Evolutionary conservation across 345 rosid species (phyloP).

Genomic region (Ceriops zippeliana): DNA sequence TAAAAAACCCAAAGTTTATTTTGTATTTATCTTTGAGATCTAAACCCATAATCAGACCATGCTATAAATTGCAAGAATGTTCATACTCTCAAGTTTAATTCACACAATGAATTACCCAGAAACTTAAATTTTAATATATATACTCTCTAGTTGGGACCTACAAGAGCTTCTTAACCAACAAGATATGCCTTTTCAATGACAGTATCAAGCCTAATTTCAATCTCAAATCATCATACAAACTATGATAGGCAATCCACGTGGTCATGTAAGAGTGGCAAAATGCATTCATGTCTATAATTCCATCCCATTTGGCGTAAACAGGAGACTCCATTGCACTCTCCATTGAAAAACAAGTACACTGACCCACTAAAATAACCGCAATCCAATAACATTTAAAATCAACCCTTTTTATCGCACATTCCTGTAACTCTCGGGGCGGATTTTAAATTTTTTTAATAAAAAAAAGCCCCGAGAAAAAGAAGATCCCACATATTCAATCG

Average conservation of each 20-base stretch:
- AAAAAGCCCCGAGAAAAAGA: too few species aligned
- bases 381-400: neutral
- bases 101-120: neutral
- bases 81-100: neutral
- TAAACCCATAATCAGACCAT: constrained; percentile 3
- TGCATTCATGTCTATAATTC: too few species aligned
- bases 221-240: neutral
- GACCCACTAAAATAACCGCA: neutral
- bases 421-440: too few species aligned
- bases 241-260: neutral
- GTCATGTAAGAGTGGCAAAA: too few species aligned
- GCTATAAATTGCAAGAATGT: neutral
- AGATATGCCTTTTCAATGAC: neutral
- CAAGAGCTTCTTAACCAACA: neutral
- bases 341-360: neutral
- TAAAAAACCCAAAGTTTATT: neutral
- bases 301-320: too few species aligned
- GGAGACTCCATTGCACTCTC: neutral
- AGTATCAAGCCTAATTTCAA: neutral
- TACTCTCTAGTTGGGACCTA: neutral
- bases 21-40: neutral
- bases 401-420: neutral
- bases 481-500: too few species aligned
- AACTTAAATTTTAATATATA: neutral
- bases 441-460: too few species aligned